Evolutionary conservation across 2,329 filamentous ascomycete genomes (phyloP).

Genomic region (Fusarium aywerte): DNA sequence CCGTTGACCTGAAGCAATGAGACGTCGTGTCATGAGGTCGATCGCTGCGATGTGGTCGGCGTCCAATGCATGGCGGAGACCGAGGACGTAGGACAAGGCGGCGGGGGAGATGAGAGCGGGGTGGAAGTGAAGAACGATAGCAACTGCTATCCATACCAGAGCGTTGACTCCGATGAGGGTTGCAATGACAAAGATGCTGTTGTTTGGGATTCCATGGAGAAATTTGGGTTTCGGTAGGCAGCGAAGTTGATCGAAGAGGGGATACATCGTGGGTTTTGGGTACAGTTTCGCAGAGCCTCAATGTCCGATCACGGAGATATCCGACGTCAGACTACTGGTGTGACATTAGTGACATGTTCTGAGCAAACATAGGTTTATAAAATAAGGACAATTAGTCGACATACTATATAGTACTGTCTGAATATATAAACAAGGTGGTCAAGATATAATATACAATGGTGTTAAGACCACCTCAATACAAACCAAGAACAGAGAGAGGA

Average conservation of each 20-base stretch:
- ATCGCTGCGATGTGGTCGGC: slow-evolving; percentile 92
- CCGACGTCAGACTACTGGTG: too few species aligned
- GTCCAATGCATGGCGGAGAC: slow-evolving; percentile 93
- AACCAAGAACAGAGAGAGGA: too few species aligned
- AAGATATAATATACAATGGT: too few species aligned
- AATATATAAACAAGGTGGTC: too few species aligned
- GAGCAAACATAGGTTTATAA: too few species aligned
- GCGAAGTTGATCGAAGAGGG: slow-evolving; percentile 30
- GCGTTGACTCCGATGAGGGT: slow-evolving; percentile 63
- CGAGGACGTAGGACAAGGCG: slow-evolving; percentile 86
- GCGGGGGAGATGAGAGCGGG: slow-evolving; percentile 79
- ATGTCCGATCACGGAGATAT: too few species aligned
- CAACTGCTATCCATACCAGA: slow-evolving; percentile 65
- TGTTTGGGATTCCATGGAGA: slow-evolving; percentile 48
- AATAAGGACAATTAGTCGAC: too few species aligned
- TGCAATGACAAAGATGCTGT: slow-evolving; percentile 61
- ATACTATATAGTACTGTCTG: too few species aligned
- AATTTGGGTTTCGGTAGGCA: slow-evolving; percentile 45
- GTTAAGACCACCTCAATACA: too few species aligned
- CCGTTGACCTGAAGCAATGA: slow-evolving; percentile 84
- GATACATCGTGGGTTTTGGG: slow-evolving; percentile 26
- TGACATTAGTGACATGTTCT: too few species aligned
- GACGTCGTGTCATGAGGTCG: slow-evolving; percentile 90
- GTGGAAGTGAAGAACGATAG: slow-evolving; percentile 64
- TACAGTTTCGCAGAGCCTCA: too few species aligned